phyloP scores from a whole-genome alignment of 176 grass and related monocot species.

The Carex kokanica region DNA sequence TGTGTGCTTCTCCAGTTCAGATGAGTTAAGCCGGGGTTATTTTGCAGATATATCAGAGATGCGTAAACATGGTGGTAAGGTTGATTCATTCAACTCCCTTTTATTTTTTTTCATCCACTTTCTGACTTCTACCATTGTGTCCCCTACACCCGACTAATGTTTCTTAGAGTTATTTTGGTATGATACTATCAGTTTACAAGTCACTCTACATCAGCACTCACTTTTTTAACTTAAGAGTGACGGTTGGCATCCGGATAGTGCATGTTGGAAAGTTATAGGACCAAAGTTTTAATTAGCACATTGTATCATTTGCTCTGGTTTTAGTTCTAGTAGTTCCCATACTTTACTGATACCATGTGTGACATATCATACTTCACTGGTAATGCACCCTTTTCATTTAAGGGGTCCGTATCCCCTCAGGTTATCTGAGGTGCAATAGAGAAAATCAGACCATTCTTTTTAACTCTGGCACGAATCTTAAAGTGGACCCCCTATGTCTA shows the following conservation, averaged over 20 bases:
- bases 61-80: slow-evolving; percentile 68
- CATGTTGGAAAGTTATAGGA: not conserved
- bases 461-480: no score
- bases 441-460: no score
- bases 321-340: no score
- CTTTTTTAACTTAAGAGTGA: not conserved
- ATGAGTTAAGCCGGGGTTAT: slow-evolving; percentile 69
- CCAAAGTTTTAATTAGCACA: not conserved
- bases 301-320: not conserved
- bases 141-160: not conserved
- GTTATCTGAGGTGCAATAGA: no score
- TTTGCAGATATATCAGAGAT: slow-evolving; percentile 74
- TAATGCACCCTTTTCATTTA: not conserved
- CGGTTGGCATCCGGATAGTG: not conserved
- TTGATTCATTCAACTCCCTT: not conserved
- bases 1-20: slow-evolving; percentile 54
- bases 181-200: not conserved
- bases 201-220: not conserved
- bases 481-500: no score
- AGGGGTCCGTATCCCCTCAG: not conserved
- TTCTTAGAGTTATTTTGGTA: not conserved
- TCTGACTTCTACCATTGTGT: not conserved
- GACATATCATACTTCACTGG: not conserved
- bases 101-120: not conserved
- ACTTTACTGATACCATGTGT: no score